A percentile compares a stretch with the other conserved stretches of the same genome.
Conservation (phyloP, 805 yeast genomes). For the Ogataea trehalophila region DNA sequence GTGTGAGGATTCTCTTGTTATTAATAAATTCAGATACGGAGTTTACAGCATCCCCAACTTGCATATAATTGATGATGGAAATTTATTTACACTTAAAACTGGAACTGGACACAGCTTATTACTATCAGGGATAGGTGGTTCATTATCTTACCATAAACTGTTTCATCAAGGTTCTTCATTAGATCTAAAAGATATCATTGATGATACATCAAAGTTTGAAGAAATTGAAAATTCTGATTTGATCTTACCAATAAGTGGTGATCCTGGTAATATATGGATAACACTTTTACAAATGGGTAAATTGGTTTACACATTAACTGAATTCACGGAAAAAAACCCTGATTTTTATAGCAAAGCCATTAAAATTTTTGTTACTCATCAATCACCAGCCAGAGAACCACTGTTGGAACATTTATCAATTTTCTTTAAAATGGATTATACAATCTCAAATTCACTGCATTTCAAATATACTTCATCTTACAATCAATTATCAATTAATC, state of each 20-base stretch:
- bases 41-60: slow-evolving; percentile 52
- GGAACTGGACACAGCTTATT: slow-evolving; percentile 42
- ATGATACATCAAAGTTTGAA: slow-evolving; percentile 16
- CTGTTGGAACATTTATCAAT: slow-evolving; percentile 64
- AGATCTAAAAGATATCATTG: slow-evolving; percentile 29
- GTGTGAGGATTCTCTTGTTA: slow-evolving; percentile 65
- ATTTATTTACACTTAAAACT: slow-evolving; percentile 39
- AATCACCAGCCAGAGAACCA: slow-evolving; percentile 68
- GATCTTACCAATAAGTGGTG: slow-evolving; percentile 50
- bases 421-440: slow-evolving; percentile 63
- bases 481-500: slow-evolving; percentile 60
- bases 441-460: slow-evolving; percentile 69
- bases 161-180: slow-evolving; percentile 58
- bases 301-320: slow-evolving; percentile 44
- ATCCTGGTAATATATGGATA: slow-evolving; percentile 70
- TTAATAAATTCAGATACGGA: slow-evolving; percentile 57
- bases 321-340: slow-evolving; percentile 31
- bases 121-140: slow-evolving; percentile 70
- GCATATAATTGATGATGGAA: slow-evolving; percentile 55
- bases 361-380: slow-evolving; percentile 60
- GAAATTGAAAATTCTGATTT: slow-evolving; percentile 21
- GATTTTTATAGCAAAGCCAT: slow-evolving; percentile 37
- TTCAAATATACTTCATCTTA: slow-evolving; percentile 66
- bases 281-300: slow-evolving; percentile 68
- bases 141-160: slow-evolving; percentile 57